phyloP scores from a whole-genome alignment of 2,329 filamentous ascomycete species.

The Fusarium heterosporum region DNA sequence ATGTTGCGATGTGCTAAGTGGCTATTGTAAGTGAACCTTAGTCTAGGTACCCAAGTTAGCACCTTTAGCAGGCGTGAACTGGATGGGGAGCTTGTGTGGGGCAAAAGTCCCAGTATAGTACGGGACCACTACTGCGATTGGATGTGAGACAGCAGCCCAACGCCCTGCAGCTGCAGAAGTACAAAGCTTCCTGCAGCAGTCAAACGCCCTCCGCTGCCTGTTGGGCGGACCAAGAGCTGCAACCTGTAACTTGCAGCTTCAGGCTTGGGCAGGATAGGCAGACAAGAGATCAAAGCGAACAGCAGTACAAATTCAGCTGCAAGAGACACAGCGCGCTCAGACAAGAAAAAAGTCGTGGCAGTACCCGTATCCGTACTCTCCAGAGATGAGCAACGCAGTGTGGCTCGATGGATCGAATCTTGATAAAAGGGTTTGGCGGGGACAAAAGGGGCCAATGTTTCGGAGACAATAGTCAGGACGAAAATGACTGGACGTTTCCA shows the following conservation, averaged over 20 bases:
- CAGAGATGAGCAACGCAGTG: slow-evolving; percentile 20
- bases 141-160: neutral
- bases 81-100: slow-evolving; percentile 35
- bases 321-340: neutral
- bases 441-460: slow-evolving; percentile 33
- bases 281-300: slow-evolving; percentile 1
- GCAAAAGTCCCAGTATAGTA: slow-evolving; percentile 1
- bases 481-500: slow-evolving; percentile 21
- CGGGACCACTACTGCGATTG: slow-evolving; percentile 39
- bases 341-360: slow-evolving; percentile 1
- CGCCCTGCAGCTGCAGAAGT: slow-evolving; percentile 26
- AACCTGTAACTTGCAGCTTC: neutral
- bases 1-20: slow-evolving; percentile 30
- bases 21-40: neutral
- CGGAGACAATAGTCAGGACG: slow-evolving; percentile 22
- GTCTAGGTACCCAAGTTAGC: no score
- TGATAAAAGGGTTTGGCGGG: slow-evolving; percentile 29
- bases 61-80: neutral
- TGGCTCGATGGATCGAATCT: slow-evolving; percentile 29
- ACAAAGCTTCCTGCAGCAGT: slow-evolving; percentile 32
- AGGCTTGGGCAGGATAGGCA: slow-evolving; percentile 13
- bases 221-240: slow-evolving; percentile 16
- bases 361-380: slow-evolving; percentile 7
- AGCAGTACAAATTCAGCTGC: neutral
- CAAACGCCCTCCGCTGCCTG: neutral